These are phyloP conservation scores for Didymellaceae sp. DNA, from an alignment of 2,329 filamentous ascomycete genomes.

Conservation along the genomic window DNA sequence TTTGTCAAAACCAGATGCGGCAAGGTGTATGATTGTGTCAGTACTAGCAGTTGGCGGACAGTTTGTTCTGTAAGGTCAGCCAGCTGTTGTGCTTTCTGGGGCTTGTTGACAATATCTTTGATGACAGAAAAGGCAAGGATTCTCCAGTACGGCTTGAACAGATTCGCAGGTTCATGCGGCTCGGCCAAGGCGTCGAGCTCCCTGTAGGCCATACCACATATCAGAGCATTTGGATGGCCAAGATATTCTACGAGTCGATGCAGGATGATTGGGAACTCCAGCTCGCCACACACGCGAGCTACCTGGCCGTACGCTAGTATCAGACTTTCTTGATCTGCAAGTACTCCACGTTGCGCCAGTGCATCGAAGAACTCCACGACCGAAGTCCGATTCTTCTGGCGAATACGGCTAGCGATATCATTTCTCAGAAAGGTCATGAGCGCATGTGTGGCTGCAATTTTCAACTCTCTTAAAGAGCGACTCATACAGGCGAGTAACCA, in stretches of 20 bases:
- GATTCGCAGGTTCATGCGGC: slow-evolving; percentile 65
- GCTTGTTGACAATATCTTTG: slow-evolving; percentile 78
- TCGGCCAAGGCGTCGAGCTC: slow-evolving; percentile 80
- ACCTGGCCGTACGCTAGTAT: slow-evolving; percentile 87
- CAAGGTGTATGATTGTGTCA: slow-evolving; percentile 81
- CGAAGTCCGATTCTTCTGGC: slow-evolving; percentile 70
- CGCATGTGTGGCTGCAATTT: slow-evolving; percentile 76
- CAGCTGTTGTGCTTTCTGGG: slow-evolving; percentile 81
- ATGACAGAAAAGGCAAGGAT: slow-evolving; percentile 82
- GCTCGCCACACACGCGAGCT: slow-evolving; percentile 74
- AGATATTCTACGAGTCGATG: slow-evolving; percentile 85
- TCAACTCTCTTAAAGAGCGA: slow-evolving; percentile 84
- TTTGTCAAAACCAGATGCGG: slow-evolving; percentile 85
- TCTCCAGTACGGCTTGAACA: slow-evolving; percentile 89
- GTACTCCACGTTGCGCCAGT: slow-evolving; percentile 71
- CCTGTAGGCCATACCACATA: slow-evolving; percentile 82
- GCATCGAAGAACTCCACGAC: slow-evolving; percentile 74
- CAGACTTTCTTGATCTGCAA: slow-evolving; percentile 79
- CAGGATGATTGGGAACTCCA: slow-evolving; percentile 86
- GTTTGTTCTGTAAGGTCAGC: slow-evolving; percentile 81
- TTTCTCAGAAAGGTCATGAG: slow-evolving; percentile 69
- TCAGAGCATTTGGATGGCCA: slow-evolving; percentile 78
- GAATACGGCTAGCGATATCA: slow-evolving; percentile 55
- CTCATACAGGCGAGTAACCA: slow-evolving; percentile 83
- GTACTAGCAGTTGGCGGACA: slow-evolving; percentile 73